Evolutionary conservation across 2,329 filamentous ascomycete genomes (phyloP).

Genomic region (Cladosporium sp.): DNA sequence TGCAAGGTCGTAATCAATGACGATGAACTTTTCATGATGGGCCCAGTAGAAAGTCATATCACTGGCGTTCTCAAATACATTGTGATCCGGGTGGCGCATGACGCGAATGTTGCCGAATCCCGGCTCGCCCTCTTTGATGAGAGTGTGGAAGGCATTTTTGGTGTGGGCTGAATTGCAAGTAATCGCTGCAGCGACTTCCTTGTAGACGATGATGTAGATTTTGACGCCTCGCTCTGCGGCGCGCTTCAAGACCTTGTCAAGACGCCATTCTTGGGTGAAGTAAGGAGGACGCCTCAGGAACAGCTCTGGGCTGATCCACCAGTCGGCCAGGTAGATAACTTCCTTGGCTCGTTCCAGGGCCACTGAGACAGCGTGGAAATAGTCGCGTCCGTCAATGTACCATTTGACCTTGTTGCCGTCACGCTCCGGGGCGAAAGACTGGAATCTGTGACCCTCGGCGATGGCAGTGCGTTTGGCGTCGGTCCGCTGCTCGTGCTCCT

Average conservation of each 20-base stretch:
- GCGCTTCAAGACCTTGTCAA: conserved; percentile 83
- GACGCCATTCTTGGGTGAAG: conserved; percentile 74
- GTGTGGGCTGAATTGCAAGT: conserved; percentile 93
- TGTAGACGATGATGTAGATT: conserved; percentile 90
- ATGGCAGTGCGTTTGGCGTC: conserved; percentile 74
- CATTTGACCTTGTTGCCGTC: conserved; percentile 82
- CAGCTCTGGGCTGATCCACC: conserved; percentile 90
- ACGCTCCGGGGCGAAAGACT: conserved; percentile 85
- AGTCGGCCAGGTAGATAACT: conserved; percentile 92
- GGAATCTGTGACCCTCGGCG: conserved; percentile 70
- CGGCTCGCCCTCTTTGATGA: conserved; percentile 76
- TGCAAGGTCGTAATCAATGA: conserved; percentile 84
- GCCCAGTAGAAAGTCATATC: conserved; percentile 99
- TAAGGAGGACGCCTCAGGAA: conserved; percentile 82
- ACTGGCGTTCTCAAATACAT: conserved; percentile 84
- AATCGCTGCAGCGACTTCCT: conserved; percentile 61
- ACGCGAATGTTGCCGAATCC: conserved; percentile 85
- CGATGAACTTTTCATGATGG: conserved; percentile 95
- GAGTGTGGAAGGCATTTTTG: conserved; percentile 72
- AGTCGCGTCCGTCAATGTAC: conserved; percentile 94
- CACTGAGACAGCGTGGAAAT: conserved; percentile 86
- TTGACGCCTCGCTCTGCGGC: conserved; percentile 89
- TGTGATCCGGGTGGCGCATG: conserved; percentile 92
- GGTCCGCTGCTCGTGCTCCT: conserved; percentile 79
- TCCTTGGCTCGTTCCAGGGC: conserved; percentile 88